phyloP scores from a whole-genome alignment of 345 rosid genomes.

The Pistacia integerrima region DNA sequence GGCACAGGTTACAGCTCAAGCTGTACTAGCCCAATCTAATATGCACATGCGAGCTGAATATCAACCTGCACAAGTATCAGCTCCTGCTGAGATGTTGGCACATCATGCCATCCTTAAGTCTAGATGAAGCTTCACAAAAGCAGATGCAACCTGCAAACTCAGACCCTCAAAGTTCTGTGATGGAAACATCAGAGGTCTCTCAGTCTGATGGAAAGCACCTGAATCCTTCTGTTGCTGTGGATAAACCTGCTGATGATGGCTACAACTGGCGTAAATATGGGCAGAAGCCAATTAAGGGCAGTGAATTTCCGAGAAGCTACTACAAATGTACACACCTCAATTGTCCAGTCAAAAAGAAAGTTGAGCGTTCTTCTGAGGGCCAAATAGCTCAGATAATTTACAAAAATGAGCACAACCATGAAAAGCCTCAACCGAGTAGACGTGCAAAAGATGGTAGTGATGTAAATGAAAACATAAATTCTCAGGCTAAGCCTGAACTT shows the following conservation, averaged over 20 bases:
- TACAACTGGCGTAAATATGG: conserved; percentile 97
- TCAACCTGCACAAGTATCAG: conserved; percentile 27
- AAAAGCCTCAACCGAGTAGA: conserved; percentile 62
- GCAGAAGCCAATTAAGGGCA: conserved; percentile 94
- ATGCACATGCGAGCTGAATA: conserved; percentile 41
- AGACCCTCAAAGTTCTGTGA: conserved; percentile 35
- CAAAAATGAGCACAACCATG: conserved; percentile 93
- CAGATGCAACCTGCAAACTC: conserved; percentile 46
- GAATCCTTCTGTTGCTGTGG: conserved; percentile 49
- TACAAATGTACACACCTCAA: conserved; percentile 82
- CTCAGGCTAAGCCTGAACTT: conserved; percentile 45
- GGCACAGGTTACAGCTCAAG: conserved; percentile 83
- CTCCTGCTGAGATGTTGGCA: conserved; percentile 31
- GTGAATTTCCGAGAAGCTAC: conserved; percentile 95
- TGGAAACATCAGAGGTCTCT: conserved; percentile 48
- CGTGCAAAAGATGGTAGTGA: conserved; percentile 58
- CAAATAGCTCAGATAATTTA: conserved; percentile 91
- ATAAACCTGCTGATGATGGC: conserved; percentile 91
- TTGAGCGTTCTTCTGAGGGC: conserved; percentile 86
- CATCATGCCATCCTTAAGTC: conserved; percentile 35
- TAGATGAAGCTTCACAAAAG: conserved; percentile 41
- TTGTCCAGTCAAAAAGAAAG: conserved; percentile 92
- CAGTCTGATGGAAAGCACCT: conserved; percentile 55
- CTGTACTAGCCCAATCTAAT: conserved; percentile 53
- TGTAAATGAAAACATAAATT: conserved; percentile 34